Conservation (phyloP, 2,329 filamentous ascomycete species). For the Penicillium hordei region DNA sequence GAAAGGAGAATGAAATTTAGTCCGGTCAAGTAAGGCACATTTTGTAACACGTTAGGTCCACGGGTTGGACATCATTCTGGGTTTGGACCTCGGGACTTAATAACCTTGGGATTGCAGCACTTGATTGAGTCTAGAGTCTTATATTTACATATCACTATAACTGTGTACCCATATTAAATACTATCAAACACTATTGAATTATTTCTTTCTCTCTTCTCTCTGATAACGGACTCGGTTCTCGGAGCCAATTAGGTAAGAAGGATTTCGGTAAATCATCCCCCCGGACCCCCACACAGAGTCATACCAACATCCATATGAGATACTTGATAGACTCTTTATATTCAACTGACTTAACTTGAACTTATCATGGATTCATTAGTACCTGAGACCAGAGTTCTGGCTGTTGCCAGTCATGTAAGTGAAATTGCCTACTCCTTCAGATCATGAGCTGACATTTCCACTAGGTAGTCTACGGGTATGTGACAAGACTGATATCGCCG, state of each 20-base stretch:
- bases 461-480: conserved; percentile 40
- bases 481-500: conserved; percentile 7
- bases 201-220: not conserved
- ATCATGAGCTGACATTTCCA: conserved; percentile 7
- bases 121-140: not conserved
- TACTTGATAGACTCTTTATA: conserved; percentile 5
- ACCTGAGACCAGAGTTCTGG: conserved; percentile 70
- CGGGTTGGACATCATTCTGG: not conserved
- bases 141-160: not conserved
- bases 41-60: not conserved
- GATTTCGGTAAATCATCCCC: conserved; percentile 10
- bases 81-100: not conserved
- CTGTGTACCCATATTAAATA: no score
- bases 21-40: not conserved
- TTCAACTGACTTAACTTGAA: conserved; percentile 7
- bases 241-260: conserved; percentile 24
- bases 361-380: conserved; percentile 45
- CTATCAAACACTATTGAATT: no score
- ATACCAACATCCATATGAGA: not conserved
- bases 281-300: conserved; percentile 15
- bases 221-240: conserved; percentile 1
- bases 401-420: conserved; percentile 88
- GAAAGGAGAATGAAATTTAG: not conserved
- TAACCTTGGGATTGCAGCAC: not conserved
- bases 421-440: conserved; percentile 35